Evolutionary conservation across 257 asterid genomes (phyloP).

Genomic region (Solanum piurae): DNA sequence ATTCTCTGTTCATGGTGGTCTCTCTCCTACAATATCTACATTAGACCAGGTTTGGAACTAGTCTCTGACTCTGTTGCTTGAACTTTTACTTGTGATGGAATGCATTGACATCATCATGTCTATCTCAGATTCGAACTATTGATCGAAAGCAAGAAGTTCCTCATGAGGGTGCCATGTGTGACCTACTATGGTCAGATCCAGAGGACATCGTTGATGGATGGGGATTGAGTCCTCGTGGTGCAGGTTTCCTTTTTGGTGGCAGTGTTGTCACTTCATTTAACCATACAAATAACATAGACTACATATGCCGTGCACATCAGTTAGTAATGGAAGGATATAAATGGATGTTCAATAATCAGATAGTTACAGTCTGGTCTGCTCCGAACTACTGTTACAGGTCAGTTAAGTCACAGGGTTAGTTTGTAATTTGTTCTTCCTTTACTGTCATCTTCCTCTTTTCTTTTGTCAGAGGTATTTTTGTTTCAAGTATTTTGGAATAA

Average conservation of each 20-base stretch:
- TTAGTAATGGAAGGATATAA: slow-evolving; percentile 97
- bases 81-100: neutral
- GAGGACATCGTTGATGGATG: slow-evolving; percentile 94
- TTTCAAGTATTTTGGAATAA: neutral
- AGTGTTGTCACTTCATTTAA: slow-evolving; percentile 77
- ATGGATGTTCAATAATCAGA: slow-evolving; percentile 93
- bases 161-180: slow-evolving; percentile 99
- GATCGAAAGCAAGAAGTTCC: slow-evolving; percentile 99
- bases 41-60: slow-evolving; percentile 68
- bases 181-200: slow-evolving; percentile 98
- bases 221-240: slow-evolving; percentile 99
- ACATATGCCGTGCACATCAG: slow-evolving; percentile 96
- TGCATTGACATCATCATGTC: slow-evolving; percentile 3
- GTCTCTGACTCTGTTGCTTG: neutral
- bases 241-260: slow-evolving; percentile 92
- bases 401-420: neutral
- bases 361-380: slow-evolving; percentile 98
- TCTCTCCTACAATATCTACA: slow-evolving; percentile 82
- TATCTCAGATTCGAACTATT: slow-evolving; percentile 67
- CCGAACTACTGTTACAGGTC: slow-evolving; percentile 98
- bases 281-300: slow-evolving; percentile 75
- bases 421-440: neutral
- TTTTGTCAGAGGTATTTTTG: neutral
- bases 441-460: neutral
- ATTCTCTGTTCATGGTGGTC: slow-evolving; percentile 95